A percentile compares a stretch with the other conserved stretches of the same genome.
phyloP scores from a whole-genome alignment of 176 grass and related monocot genomes.

The Lolium rigidum region DNA sequence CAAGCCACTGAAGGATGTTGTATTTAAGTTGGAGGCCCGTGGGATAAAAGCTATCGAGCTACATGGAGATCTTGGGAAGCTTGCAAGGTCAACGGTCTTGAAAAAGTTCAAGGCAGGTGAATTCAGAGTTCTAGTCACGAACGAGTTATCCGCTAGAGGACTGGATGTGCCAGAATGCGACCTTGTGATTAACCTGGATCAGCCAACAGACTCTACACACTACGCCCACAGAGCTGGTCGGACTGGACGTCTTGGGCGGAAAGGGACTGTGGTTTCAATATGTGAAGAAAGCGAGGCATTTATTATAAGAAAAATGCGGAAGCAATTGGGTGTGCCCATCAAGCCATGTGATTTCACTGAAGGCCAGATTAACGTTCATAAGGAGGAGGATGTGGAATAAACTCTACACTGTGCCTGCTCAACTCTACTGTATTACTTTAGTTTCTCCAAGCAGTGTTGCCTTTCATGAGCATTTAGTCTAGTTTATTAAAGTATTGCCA shows the following conservation, averaged over 20 bases:
- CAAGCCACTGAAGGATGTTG: conserved; percentile 94
- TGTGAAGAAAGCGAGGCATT: conserved; percentile 91
- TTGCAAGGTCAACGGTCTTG: conserved; percentile 77
- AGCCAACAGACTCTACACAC: conserved; percentile 88
- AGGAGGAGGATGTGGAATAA: conserved; percentile 61
- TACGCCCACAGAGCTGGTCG: conserved; percentile 94
- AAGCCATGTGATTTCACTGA: conserved; percentile 66
- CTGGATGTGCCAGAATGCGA: conserved; percentile 93
- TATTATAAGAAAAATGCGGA: conserved; percentile 88
- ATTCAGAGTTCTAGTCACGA: conserved; percentile 89
- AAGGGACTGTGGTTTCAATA: conserved; percentile 82
- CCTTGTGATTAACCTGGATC: conserved; percentile 94
- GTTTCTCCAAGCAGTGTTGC: neutral
- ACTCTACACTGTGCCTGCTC: neutral
- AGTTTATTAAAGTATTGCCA: conserved; percentile 13
- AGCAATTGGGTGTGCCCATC: conserved; percentile 65
- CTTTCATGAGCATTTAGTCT: neutral
- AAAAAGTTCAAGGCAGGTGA: conserved; percentile 88
- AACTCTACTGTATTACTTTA: neutral
- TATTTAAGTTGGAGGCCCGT: conserved; percentile 91
- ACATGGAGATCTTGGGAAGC: conserved; percentile 89
- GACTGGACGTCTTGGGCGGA: conserved; percentile 80
- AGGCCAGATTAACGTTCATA: conserved; percentile 53
- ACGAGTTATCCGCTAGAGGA: conserved; percentile 89
- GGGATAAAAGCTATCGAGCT: conserved; percentile 82